phyloP scores from a whole-genome alignment of 2,329 filamentous ascomycete species.

The Fusarium penzigii region DNA sequence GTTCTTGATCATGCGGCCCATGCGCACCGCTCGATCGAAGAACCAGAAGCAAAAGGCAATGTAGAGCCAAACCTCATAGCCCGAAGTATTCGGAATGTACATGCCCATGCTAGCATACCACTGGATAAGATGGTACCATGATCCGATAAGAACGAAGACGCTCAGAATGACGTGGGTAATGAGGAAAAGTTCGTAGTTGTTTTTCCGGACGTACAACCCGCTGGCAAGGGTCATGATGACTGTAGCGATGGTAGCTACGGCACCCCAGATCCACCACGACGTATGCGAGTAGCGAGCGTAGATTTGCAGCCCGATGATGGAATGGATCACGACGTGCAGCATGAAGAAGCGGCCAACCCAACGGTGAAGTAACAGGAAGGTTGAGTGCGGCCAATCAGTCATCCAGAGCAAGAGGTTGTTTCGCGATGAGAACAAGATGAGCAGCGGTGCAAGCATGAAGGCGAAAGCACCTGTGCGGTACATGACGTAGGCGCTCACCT shows the following conservation, averaged over 20 bases:
- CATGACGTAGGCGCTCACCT: not conserved
- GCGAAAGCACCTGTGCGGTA: constrained; percentile 34
- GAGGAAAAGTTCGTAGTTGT: constrained; percentile 44
- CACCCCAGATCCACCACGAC: constrained; percentile 44
- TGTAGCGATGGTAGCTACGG: constrained; percentile 36
- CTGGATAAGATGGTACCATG: constrained; percentile 42
- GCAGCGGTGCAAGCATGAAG: constrained; percentile 40
- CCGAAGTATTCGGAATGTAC: not conserved
- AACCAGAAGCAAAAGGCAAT: constrained; percentile 30
- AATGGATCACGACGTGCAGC: constrained; percentile 48
- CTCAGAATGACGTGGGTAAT: constrained; percentile 40
- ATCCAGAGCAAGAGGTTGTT: constrained; percentile 49
- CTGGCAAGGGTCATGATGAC: constrained; percentile 27
- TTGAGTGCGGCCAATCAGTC: constrained; percentile 49
- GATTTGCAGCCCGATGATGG: constrained; percentile 36
- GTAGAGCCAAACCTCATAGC: constrained; percentile 46
- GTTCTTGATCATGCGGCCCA: constrained; percentile 38
- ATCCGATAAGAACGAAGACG: constrained; percentile 40
- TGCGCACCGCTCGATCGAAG: constrained; percentile 46
- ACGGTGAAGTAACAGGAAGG: constrained; percentile 48
- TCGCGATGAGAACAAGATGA: constrained; percentile 43
- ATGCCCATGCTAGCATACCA: not conserved
- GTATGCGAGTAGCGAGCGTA: constrained; percentile 34
- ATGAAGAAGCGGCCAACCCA: constrained; percentile 46
- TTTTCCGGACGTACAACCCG: constrained; percentile 33